A percentile compares a stretch with the other conserved stretches of the same genome.
Evolutionary conservation across 352 stramenopile species (phyloP).

Genomic region (Pythium aristosporum): DNA sequence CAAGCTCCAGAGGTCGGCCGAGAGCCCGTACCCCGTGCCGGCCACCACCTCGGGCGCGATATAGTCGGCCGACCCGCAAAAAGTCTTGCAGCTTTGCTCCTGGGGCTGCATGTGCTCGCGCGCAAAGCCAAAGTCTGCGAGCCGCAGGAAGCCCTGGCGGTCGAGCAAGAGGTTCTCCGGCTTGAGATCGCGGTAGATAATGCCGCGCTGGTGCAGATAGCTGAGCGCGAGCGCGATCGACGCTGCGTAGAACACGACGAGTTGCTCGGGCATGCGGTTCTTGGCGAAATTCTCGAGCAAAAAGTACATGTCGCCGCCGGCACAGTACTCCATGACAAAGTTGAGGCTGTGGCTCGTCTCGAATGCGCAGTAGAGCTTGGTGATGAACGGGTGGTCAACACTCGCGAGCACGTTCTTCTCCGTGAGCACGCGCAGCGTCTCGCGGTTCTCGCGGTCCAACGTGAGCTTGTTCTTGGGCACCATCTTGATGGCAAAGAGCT

Average conservation of each 20-base stretch:
- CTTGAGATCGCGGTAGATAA: slow-evolving; percentile 91
- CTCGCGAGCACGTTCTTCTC: slow-evolving; percentile 97
- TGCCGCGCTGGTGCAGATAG: slow-evolving; percentile 72
- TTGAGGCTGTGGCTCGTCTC: slow-evolving; percentile 91
- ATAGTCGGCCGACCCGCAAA: slow-evolving; percentile 84
- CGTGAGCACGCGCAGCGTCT: slow-evolving; percentile 86
- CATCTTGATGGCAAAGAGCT: slow-evolving; percentile 73
- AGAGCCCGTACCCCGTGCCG: slow-evolving; percentile 68
- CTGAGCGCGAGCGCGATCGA: slow-evolving; percentile 96
- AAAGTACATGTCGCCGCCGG: slow-evolving; percentile 96
- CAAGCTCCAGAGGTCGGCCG: slow-evolving; percentile 86
- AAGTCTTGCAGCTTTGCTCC: slow-evolving; percentile 70
- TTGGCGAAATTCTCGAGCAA: slow-evolving; percentile 88
- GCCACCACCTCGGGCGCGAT: slow-evolving; percentile 81
- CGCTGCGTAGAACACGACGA: slow-evolving; percentile 96
- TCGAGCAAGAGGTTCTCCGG: slow-evolving; percentile 91
- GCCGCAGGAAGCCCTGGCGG: slow-evolving; percentile 84
- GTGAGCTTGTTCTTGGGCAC: slow-evolving; percentile 72
- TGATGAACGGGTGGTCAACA: slow-evolving; percentile 97
- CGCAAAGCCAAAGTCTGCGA: slow-evolving; percentile 86
- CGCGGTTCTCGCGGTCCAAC: slow-evolving; percentile 30
- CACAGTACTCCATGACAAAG: slow-evolving; percentile 98
- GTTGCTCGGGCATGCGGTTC: slow-evolving; percentile 90
- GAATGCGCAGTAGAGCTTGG: slow-evolving; percentile 95
- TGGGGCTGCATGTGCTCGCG: slow-evolving; percentile 49